These are phyloP conservation scores for Galeopsis tetrahit DNA, from an alignment of 257 asterid species.

Conservation along the genomic window DNA sequence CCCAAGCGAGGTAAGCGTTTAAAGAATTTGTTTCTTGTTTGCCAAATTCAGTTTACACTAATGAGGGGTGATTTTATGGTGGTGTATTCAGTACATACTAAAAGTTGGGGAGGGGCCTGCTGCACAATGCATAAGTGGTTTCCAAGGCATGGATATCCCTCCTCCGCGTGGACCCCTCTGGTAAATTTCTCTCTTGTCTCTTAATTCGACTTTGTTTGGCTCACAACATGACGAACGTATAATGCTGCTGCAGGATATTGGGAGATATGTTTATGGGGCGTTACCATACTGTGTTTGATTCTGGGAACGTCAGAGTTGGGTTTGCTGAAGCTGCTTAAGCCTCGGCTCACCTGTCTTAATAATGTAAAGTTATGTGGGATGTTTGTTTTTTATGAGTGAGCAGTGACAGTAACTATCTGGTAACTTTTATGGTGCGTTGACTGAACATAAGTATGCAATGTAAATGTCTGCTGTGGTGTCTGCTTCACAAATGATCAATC, in stretches of 20 bases:
- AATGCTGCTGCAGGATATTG: conserved; percentile 68
- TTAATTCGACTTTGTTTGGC: not conserved
- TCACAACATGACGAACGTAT: not conserved
- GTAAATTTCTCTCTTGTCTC: conserved; percentile 41
- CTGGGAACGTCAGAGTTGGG: conserved; percentile 73
- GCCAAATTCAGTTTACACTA: too few species aligned
- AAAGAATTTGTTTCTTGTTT: not conserved
- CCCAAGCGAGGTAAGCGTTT: conserved; percentile 65
- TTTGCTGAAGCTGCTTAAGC: conserved; percentile 93
- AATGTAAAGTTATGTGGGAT: not conserved
- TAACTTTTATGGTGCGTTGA: conserved; percentile 6
- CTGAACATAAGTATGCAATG: conserved; percentile 30
- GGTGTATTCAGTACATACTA: conserved; percentile 67
- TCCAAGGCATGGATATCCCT: conserved; percentile 84
- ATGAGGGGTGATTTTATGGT: conserved; percentile 21
- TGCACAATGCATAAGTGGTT: conserved; percentile 95
- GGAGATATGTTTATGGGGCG: conserved; percentile 98
- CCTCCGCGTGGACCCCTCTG: conserved; percentile 99
- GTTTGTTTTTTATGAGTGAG: conserved; percentile 8
- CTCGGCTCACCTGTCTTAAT: not conserved
- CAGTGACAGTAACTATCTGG: not conserved
- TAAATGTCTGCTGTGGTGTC: conserved; percentile 32
- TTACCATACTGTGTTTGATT: conserved; percentile 90
- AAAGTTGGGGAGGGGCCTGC: conserved; percentile 87
- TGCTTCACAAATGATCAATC: not conserved